Conservation (phyloP, 495 filamentous ascomycete genomes). For the Aspergillus taichungensis region DNA sequence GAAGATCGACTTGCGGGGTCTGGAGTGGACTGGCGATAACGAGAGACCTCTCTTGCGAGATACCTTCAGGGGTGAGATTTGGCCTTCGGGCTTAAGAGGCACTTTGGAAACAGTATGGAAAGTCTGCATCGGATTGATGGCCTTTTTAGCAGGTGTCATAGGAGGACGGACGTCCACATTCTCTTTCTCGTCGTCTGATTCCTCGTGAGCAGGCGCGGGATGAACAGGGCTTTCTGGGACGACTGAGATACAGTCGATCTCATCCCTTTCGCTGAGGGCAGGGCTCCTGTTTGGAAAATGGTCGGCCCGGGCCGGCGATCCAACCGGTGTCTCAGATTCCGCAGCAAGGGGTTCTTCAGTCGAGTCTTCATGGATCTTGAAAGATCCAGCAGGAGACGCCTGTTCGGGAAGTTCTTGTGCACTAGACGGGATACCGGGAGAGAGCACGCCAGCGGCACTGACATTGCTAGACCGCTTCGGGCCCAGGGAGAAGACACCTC, state of each 20-base stretch:
- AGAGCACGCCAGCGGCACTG: conserved; percentile 12
- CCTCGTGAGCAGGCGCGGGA: not conserved
- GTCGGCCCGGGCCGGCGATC: no score
- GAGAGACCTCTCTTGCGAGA: conserved; percentile 46
- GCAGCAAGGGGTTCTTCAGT: not conserved
- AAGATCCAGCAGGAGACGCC: no score
- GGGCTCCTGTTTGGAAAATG: no score
- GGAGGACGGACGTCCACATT: conserved; percentile 21
- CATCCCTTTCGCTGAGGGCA: conserved; percentile 1
- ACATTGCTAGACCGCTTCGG: conserved; percentile 4
- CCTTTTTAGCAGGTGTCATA: conserved; percentile 25
- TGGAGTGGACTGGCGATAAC: conserved; percentile 30
- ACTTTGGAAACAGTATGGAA: conserved; percentile 71
- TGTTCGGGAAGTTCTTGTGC: conserved; percentile 11
- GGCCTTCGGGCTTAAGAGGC: conserved; percentile 59
- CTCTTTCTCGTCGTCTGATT: conserved; percentile 24
- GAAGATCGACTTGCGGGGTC: conserved; percentile 20
- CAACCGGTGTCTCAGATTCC: not conserved
- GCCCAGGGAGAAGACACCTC: conserved; percentile 39
- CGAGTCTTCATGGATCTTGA: not conserved
- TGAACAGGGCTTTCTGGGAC: not conserved
- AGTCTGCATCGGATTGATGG: conserved; percentile 26
- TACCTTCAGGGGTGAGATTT: conserved; percentile 50
- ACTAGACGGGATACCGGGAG: conserved; percentile 18
- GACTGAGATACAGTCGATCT: conserved; percentile 11